Base-by-base conservation (phyloP, 805 yeast species). In the Candida koratica region DNA sequence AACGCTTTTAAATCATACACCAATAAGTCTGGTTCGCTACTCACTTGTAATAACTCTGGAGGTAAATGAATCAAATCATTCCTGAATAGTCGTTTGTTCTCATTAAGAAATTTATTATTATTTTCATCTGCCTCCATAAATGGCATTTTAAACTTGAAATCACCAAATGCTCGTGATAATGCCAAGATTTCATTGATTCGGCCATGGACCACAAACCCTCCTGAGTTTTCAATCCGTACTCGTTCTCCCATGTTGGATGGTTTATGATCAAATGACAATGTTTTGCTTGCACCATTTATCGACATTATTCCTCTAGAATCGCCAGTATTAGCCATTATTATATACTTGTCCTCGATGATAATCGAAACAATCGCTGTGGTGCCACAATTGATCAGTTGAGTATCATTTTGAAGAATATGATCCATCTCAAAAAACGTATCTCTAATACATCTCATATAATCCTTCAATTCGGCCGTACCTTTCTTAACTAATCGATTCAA, bases 311-410 rank as follows among this genome's bases (percentile, higher is more conserved):
- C 72, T 41, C 94, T 64, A 5, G 89, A 81, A 55, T 84, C 94
- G 4, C 94, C 94, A 2, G 84, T 69, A 48, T 84, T 84, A 11
- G 84, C 82, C 9, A 77, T 80, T 15, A 72, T 67, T 10, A 84
- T 60, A 39, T 53, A 61, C 20, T 53, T 47, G 23, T 56, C 48
- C n/a, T 52, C 52, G 5, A 66, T 40, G 13, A 67, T 39, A 3
- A 55, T 45, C 6, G 66, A 44, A 3, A 64, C 48, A 2, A 64
- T 59, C 1, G 65, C 71, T 1, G 73, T 67, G n/a, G 67, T 53
- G 11, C 73, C 73, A 39, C 71, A 65, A 40, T 63, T 60, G 30
- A 52, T 47, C 11, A 61, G 46, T 35, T 55, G 49, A 12, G 9
- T 8, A 14, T 54, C 55, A 13, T 43, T 23, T 16, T 50, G 46